These are phyloP conservation scores for Annulohypoxylon bovei DNA, from an alignment of 495 filamentous ascomycete genomes.

Conservation along the genomic window DNA sequence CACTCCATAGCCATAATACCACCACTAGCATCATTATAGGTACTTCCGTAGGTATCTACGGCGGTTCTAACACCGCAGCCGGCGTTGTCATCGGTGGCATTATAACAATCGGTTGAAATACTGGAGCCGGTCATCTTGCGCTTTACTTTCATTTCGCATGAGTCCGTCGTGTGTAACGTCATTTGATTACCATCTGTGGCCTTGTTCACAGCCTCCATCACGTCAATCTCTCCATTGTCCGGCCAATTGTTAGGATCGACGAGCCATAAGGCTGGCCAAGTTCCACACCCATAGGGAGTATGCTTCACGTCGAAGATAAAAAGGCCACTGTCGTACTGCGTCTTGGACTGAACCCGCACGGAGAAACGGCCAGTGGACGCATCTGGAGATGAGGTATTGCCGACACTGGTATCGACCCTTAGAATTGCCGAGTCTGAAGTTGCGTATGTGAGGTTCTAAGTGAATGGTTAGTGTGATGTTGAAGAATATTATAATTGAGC, in stretches of 20 bases:
- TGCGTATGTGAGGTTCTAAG: conserved; percentile 65
- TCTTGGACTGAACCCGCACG: conserved; percentile 64
- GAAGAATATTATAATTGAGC: conserved; percentile 19
- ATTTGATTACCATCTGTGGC: conserved; percentile 64
- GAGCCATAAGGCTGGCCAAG: conserved; percentile 71
- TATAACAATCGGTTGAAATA: conserved; percentile 64
- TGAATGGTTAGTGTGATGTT: conserved; percentile 59
- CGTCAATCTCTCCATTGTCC: conserved; percentile 74
- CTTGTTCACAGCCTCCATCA: conserved; percentile 76
- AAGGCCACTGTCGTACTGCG: conserved; percentile 63
- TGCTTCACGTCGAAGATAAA: conserved; percentile 69
- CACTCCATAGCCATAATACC: conserved; percentile 74
- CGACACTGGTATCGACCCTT: conserved; percentile 56
- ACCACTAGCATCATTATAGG: conserved; percentile 67
- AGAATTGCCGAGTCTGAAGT: conserved; percentile 55
- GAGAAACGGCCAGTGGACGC: conserved; percentile 62
- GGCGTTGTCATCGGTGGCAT: conserved; percentile 60
- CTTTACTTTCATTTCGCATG: conserved; percentile 65
- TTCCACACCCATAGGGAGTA: conserved; percentile 66
- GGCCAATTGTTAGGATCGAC: conserved; percentile 69
- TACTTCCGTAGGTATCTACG: conserved; percentile 59
- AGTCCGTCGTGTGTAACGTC: conserved; percentile 71
- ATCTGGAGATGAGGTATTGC: conserved; percentile 43
- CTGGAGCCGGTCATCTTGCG: conserved; percentile 57
- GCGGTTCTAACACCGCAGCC: conserved; percentile 63